Percentiles rank a stretch among this genome's conserved stretches.
Evolutionary conservation across 306 rosid species (phyloP).

Genomic region (Cicer yamashitae): DNA sequence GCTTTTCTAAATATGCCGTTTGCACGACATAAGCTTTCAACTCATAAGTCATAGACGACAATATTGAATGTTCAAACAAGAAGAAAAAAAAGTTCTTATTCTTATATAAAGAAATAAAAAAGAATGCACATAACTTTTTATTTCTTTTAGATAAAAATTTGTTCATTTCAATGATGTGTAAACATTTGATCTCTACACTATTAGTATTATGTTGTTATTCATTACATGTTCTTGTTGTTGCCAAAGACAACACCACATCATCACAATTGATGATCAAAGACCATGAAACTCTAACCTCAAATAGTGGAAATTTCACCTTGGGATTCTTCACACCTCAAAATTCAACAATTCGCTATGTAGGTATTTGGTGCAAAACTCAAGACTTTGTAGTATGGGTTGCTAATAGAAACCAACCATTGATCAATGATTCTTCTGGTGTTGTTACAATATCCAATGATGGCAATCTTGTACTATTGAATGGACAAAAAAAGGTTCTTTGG

Average conservation of each 20-base stretch:
- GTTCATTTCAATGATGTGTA: not conserved
- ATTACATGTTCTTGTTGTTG: not conserved
- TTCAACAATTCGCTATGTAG: not conserved
- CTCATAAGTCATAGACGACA: not conserved
- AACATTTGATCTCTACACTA: not conserved
- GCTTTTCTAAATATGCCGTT: not conserved
- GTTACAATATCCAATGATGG: constrained; percentile 31
- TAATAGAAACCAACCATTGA: constrained; percentile 34
- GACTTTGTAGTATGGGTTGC: constrained; percentile 4
- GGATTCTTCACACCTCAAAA: constrained; percentile 15
- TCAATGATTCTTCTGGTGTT: constrained; percentile 35
- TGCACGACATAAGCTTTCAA: not conserved
- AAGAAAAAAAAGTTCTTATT: not conserved
- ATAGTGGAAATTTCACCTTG: constrained; percentile 26
- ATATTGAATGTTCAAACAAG: constrained; percentile 1
- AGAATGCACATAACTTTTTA: not conserved
- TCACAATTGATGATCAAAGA: constrained; percentile 3
- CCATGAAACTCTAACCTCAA: not conserved
- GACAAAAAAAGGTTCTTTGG: constrained; percentile 41
- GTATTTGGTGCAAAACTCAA: constrained; percentile 25
- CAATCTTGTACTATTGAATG: constrained; percentile 44
- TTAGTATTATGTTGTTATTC: constrained; percentile 12
- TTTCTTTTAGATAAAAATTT: not conserved
- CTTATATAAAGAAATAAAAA: not conserved
- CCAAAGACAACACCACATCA: not conserved